Evolutionary conservation across 2,329 filamentous ascomycete species (phyloP).

Genomic region (Diaporthe citriasiana): DNA sequence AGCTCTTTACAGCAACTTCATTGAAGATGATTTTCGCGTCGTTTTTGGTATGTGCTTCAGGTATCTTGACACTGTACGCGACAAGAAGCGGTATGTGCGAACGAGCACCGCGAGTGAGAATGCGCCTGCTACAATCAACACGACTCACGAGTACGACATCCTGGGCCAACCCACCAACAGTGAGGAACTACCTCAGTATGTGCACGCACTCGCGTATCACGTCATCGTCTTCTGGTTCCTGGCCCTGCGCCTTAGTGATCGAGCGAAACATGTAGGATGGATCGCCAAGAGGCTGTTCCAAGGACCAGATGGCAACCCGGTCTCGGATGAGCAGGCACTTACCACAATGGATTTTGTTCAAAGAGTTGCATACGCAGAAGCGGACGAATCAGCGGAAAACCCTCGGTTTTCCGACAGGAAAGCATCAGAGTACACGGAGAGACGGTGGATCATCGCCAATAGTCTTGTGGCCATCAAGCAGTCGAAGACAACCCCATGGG

Average conservation of each 20-base stretch:
- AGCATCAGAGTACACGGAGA: conserved; percentile 76
- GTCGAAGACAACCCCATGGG: conserved; percentile 75
- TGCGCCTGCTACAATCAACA: conserved; percentile 48
- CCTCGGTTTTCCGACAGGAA: conserved; percentile 74
- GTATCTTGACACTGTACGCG: conserved; percentile 90
- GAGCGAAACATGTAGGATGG: conserved; percentile 88
- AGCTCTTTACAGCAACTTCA: conserved; percentile 87
- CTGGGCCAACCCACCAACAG: conserved; percentile 55
- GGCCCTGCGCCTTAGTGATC: conserved; percentile 85
- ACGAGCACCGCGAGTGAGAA: conserved; percentile 62
- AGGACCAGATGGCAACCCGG: conserved; percentile 80
- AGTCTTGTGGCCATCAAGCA: conserved; percentile 83
- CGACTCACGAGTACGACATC: conserved; percentile 47
- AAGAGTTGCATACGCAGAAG: conserved; percentile 85
- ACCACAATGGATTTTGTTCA: conserved; percentile 97
- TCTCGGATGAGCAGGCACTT: conserved; percentile 90
- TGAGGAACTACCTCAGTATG: conserved; percentile 91
- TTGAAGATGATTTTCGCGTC: conserved; percentile 91
- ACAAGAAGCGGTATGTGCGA: conserved; percentile 67
- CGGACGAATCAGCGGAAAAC: conserved; percentile 80
- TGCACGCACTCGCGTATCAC: conserved; percentile 93
- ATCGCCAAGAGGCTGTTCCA: conserved; percentile 89
- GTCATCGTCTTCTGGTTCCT: conserved; percentile 98
- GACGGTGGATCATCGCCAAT: conserved; percentile 80
- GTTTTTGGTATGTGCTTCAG: conserved; percentile 96